Percentiles rank a stretch among this genome's conserved stretches.
Conservation (phyloP, 371 early-diverging fungal species). For the Mucor velutinosus region DNA sequence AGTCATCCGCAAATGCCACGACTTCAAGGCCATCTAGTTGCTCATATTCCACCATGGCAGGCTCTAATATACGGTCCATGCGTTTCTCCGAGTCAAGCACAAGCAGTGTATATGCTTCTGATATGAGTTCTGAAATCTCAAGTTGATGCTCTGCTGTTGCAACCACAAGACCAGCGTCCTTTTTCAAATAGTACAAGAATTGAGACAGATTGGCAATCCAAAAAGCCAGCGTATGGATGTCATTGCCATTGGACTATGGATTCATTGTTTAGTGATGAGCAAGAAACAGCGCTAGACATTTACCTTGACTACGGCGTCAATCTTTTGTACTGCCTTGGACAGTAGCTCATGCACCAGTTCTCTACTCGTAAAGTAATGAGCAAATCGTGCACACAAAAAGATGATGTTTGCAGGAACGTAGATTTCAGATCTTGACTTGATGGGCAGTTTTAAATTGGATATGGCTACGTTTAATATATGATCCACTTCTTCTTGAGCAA, state of each 20-base stretch:
- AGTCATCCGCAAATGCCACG: slow-evolving; percentile 69
- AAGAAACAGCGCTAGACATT: no score
- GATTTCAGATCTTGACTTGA: slow-evolving; percentile 57
- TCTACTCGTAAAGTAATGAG: slow-evolving; percentile 70
- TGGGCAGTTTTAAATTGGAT: slow-evolving; percentile 57
- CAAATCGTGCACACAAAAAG: slow-evolving; percentile 87
- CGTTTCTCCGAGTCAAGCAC: slow-evolving; percentile 63
- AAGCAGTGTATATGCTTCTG: slow-evolving; percentile 71
- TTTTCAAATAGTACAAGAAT: slow-evolving; percentile 81
- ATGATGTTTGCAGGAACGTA: slow-evolving; percentile 84
- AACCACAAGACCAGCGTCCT: slow-evolving; percentile 71
- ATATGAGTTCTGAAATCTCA: slow-evolving; percentile 71
- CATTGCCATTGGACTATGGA: slow-evolving; percentile 32
- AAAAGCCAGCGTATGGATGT: slow-evolving; percentile 61
- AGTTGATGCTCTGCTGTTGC: slow-evolving; percentile 70
- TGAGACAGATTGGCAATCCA: slow-evolving; percentile 87
- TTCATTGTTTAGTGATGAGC: no score
- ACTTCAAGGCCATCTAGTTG: slow-evolving; percentile 71
- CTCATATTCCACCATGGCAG: slow-evolving; percentile 75
- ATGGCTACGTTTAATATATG: slow-evolving; percentile 74
- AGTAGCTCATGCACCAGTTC: slow-evolving; percentile 76
- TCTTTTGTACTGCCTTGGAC: slow-evolving; percentile 57
- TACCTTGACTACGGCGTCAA: slow-evolving; percentile 61
- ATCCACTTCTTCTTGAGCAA: slow-evolving; percentile 68
- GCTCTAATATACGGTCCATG: slow-evolving; percentile 66